These are phyloP conservation scores for Mycotypha africana DNA, from an alignment of 371 early-diverging fungal species.

Conservation along the genomic window DNA sequence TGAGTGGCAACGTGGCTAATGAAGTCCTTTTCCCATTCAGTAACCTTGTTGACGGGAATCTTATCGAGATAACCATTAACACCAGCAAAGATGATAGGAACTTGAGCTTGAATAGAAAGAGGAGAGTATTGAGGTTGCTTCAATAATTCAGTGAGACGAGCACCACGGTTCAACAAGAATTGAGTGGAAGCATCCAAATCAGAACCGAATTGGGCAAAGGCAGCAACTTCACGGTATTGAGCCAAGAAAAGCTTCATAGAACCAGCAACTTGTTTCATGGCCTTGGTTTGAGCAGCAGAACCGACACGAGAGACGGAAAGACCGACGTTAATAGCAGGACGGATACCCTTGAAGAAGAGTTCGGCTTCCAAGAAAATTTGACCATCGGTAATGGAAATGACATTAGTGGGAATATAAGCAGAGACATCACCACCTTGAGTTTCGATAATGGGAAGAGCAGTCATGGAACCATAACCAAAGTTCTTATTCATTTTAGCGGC, in stretches of 20 bases:
- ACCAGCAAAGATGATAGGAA: slow-evolving; percentile 89
- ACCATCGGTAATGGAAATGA: slow-evolving; percentile 97
- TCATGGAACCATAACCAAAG: slow-evolving; percentile 90
- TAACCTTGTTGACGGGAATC: slow-evolving; percentile 77
- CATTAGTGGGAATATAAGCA: slow-evolving; percentile 97
- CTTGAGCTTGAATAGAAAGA: slow-evolving; percentile 90
- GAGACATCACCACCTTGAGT: slow-evolving; percentile 98
- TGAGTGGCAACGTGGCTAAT: slow-evolving; percentile 83
- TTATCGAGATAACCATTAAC: slow-evolving; percentile 97
- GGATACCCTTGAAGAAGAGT: slow-evolving; percentile 97
- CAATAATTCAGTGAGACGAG: slow-evolving; percentile 93
- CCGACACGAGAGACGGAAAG: slow-evolving; percentile 97
- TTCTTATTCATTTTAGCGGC: slow-evolving; percentile 95
- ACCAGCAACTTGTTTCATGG: slow-evolving; percentile 98
- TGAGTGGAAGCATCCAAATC: slow-evolving; percentile 97
- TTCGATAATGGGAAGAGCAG: slow-evolving; percentile 95
- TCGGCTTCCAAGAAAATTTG: slow-evolving; percentile 92
- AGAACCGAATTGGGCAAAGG: slow-evolving; percentile 97
- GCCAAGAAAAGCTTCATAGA: slow-evolving; percentile 97
- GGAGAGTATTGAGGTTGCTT: slow-evolving; percentile 95
- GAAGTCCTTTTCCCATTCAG: slow-evolving; percentile 87
- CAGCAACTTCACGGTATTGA: slow-evolving; percentile 98
- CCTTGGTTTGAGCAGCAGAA: slow-evolving; percentile 96
- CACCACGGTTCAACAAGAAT: slow-evolving; percentile 97
- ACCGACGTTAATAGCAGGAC: slow-evolving; percentile 98